These are phyloP conservation scores for Trypanosoma vivax DNA, from an alignment of 208 protist species.

Conservation along the genomic window DNA sequence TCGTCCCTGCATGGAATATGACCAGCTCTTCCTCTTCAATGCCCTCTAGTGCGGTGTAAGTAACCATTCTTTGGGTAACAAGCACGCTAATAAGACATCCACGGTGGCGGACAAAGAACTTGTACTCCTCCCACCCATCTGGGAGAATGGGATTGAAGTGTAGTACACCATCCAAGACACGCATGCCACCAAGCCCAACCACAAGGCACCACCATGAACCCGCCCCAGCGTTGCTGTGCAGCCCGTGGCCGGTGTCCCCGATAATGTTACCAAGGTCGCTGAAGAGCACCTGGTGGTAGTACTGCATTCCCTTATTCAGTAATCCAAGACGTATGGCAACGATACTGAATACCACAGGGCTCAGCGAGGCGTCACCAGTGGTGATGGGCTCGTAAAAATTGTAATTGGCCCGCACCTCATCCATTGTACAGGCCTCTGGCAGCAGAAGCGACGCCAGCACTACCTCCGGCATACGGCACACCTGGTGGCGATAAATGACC, in stretches of 20 bases:
- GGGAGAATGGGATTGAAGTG: slow-evolving; percentile 81
- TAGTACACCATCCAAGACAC: slow-evolving; percentile 55
- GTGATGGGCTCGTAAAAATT: slow-evolving; percentile 86
- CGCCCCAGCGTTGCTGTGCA: slow-evolving; percentile 69
- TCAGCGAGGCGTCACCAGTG: slow-evolving; percentile 67
- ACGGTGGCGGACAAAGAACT: slow-evolving; percentile 63
- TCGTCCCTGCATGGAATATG: slow-evolving; percentile 67
- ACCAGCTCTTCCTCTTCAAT: slow-evolving; percentile 40
- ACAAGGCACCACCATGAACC: slow-evolving; percentile 78
- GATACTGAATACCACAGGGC: slow-evolving; percentile 64
- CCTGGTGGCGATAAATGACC: slow-evolving; percentile 80
- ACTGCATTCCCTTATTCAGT: slow-evolving; percentile 52
- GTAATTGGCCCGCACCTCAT: slow-evolving; percentile 78
- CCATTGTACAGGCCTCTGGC: slow-evolving; percentile 61
- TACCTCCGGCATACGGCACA: slow-evolving; percentile 81
- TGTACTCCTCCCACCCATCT: slow-evolving; percentile 69
- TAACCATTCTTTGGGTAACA: slow-evolving; percentile 57
- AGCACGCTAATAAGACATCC: slow-evolving; percentile 70
- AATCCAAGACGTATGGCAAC: slow-evolving; percentile 57
- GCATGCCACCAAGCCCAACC: slow-evolving; percentile 78
- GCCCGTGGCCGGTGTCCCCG: slow-evolving; percentile 61
- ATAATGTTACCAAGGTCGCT: slow-evolving; percentile 75
- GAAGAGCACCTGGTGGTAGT: slow-evolving; percentile 44
- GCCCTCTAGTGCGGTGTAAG: slow-evolving; percentile 61
- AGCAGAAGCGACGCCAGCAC: slow-evolving; percentile 74